A percentile compares a stretch with the other conserved stretches of the same genome.
These are phyloP conservation scores for Shiraia bambusicola DNA, from an alignment of 2,329 filamentous ascomycete species.

Conservation along the genomic window DNA sequence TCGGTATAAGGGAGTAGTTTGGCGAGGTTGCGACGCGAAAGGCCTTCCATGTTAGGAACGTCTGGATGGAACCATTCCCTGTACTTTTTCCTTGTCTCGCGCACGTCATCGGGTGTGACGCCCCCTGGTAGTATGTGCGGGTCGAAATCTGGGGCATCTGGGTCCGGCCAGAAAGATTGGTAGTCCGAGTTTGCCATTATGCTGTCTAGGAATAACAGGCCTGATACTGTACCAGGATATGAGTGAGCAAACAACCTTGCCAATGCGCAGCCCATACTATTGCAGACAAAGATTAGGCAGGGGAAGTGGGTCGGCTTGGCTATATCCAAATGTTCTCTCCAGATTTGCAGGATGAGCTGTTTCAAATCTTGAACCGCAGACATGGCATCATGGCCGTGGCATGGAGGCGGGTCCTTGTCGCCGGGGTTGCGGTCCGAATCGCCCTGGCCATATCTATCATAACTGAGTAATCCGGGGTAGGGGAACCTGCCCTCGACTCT, in stretches of 20 bases:
- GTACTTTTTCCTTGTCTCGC: constrained; percentile 42
- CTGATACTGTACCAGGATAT: constrained; percentile 50
- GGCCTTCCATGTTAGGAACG: constrained; percentile 53
- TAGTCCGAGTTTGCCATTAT: constrained; percentile 61
- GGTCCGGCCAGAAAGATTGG: constrained; percentile 58
- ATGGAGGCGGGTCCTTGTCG: constrained; percentile 34
- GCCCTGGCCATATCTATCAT: constrained; percentile 62
- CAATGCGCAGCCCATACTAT: constrained; percentile 57
- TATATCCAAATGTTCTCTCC: constrained; percentile 33
- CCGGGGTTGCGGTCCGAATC: constrained; percentile 51
- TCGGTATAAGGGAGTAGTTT: constrained; percentile 49
- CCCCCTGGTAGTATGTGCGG: constrained; percentile 43
- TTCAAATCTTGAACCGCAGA: constrained; percentile 50
- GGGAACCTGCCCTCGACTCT: constrained; percentile 22
- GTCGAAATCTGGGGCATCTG: constrained; percentile 53
- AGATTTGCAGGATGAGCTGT: constrained; percentile 47
- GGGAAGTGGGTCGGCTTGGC: constrained; percentile 39
- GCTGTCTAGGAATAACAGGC: constrained; percentile 57
- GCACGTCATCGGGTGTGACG: constrained; percentile 40
- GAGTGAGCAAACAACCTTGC: constrained; percentile 54
- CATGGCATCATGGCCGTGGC: constrained; percentile 52
- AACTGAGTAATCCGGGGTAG: constrained; percentile 53
- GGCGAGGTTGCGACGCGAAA: constrained; percentile 51
- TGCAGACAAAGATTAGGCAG: constrained; percentile 51
- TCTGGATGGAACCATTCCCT: constrained; percentile 51